Conservation (phyloP, 768 basidiomycete species). For the Auriscalpium microsporum region DNA sequence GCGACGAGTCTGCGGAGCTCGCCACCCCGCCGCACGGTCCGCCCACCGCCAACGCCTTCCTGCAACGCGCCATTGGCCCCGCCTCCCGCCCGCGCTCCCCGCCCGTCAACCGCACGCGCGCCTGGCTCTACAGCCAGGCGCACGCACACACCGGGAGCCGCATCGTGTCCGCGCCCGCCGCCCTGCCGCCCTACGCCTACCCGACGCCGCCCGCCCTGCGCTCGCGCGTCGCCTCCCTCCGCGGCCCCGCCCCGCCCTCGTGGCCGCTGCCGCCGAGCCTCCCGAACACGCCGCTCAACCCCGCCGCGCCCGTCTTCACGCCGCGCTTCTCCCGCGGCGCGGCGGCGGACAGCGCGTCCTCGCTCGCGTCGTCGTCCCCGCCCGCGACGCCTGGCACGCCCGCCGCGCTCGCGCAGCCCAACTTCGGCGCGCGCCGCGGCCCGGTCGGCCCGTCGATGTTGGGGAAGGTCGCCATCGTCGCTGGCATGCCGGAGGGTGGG, state of each 20-base stretch:
- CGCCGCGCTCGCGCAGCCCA: not conserved
- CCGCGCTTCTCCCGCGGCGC: not conserved
- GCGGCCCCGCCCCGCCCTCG: not conserved
- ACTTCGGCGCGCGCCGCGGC: not conserved
- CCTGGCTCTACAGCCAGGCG: not conserved
- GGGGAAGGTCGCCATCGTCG: not conserved
- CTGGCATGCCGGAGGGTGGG: not conserved
- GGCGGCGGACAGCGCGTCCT: not conserved
- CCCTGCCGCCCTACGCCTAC: not conserved
- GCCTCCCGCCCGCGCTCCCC: not conserved
- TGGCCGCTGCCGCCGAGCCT: not conserved
- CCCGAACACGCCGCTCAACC: not conserved
- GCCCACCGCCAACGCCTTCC: not conserved
- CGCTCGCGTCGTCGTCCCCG: not conserved
- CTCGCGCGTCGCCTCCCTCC: not conserved
- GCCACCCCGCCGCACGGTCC: not conserved
- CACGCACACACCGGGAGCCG: not conserved
- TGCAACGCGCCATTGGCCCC: not conserved
- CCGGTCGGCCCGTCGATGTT: not conserved
- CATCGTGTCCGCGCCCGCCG: not conserved
- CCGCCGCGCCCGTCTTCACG: conserved; percentile 2
- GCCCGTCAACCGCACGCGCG: not conserved
- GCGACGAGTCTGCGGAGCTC: not conserved
- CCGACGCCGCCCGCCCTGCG: not conserved
- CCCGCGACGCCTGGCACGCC: not conserved